Conservation (phyloP, 768 basidiomycete genomes). For the Pisolithus albus region DNA sequence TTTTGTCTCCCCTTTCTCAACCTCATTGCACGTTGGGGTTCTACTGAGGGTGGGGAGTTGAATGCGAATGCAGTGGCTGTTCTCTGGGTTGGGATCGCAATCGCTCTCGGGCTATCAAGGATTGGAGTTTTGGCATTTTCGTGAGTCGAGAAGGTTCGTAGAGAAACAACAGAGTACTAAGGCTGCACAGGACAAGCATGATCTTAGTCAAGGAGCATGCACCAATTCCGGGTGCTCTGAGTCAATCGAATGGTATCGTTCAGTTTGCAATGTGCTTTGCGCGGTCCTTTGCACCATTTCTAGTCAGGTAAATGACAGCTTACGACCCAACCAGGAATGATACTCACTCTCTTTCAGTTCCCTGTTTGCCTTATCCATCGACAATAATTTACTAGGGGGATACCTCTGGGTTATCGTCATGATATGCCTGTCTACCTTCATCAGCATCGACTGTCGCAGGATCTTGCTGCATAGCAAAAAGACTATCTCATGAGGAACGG, state of each 20-base stretch:
- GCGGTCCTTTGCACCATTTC: constrained; percentile 52
- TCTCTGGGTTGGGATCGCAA: constrained; percentile 43
- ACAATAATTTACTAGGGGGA: constrained; percentile 42
- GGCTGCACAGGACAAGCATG: constrained; percentile 46
- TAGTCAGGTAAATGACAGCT: constrained; percentile 39
- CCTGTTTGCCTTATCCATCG: constrained; percentile 49
- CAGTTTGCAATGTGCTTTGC: constrained; percentile 55
- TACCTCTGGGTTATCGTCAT: constrained; percentile 54
- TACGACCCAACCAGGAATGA: background rate
- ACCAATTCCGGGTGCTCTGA: constrained; percentile 48
- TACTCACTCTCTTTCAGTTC: constrained; percentile 31
- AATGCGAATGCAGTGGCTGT: constrained; percentile 14
- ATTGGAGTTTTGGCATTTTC: constrained; percentile 38
- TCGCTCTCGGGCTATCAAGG: constrained; percentile 34
- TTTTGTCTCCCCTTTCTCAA: constrained; percentile 45
- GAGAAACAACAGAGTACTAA: background rate
- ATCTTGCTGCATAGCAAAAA: constrained; percentile 23
- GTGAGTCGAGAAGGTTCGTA: constrained; percentile 30
- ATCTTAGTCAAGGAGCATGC: constrained; percentile 50
- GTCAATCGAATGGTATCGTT: constrained; percentile 57
- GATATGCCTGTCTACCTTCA: constrained; percentile 35
- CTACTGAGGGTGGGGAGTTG: constrained; percentile 11
- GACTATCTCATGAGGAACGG: background rate
- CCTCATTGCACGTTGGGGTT: constrained; percentile 33
- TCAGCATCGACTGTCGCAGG: constrained; percentile 22